Base-by-base conservation (phyloP, 768 basidiomycete genomes). In the Pholiota microspora region DNA sequence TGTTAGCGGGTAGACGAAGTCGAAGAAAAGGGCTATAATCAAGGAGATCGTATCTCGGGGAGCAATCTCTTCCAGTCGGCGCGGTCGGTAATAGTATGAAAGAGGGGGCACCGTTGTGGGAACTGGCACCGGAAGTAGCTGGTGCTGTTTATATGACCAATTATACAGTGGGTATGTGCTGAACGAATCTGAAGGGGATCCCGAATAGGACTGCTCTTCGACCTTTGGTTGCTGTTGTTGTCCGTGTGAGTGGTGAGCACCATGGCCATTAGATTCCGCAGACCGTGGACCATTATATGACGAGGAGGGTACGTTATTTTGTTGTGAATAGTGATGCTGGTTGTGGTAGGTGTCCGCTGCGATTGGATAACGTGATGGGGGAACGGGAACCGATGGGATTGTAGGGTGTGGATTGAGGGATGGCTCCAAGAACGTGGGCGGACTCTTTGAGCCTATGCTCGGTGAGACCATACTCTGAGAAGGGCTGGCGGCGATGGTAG, bases 1-100 rank as follows among this genome's bases (percentile, higher is more conserved):
- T 7, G 91, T 95, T 28, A 96, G 78, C 7, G 91, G 89, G 69
- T 94, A 94, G 45, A 95, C 91, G 66, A 92, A 96, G 68, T 95
- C 94, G 67, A 95, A 96, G 74, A 93, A 97, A 10, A 95, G 81
- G 34, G 87, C 80, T 58, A 94, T 85, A 61, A 96, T 89, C 55
- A 90, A 82, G 35, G 83, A 82, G 45, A 94, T 85, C 4, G 86
- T 88, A 54, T 90, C 87, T 50, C 90, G 79, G 16, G 90, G 88
- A 8, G 92, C 88, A 50, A 94, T 82, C 56, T 89, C 85, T 64
- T 94, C 89, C 44, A 96, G 74, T 29, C 88, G 78, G 64, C 86
- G 86, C 1, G 86, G 80, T n/a, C 85, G 81, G 64, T 85, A 86
- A 66, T 86, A 86, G 64, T 81, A 82, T 0, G 86, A 85, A 27